Base-by-base conservation (phyloP, 768 basidiomycete genomes). In the Pleurotus platypus region DNA sequence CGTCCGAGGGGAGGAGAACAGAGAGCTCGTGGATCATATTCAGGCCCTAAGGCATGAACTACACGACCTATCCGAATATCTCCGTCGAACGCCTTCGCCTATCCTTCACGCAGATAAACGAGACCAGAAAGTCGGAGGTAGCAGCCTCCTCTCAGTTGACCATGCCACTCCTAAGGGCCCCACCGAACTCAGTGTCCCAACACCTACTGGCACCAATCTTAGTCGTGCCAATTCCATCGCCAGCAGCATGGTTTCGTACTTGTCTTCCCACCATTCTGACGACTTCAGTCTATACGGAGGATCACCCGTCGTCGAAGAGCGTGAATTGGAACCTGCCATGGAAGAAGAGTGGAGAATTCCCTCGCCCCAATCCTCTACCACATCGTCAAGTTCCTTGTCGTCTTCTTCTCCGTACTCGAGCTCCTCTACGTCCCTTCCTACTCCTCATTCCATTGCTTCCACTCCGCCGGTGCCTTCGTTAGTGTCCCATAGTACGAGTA, bases 231-330 rank as follows among this genome's bases (percentile, higher is more conserved):
- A 77, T 46, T 67, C 71, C 7, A 67, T 72, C n/a, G 74, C 72
- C 13, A 77, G 74, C 61, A 76, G 75, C 56, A 63, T 75, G 24
- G 62, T 64, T 0, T 80, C 77, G 0, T 81, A 73, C 62, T 57
- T 81, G 35, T 80, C 80, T 1, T 81, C 80, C 1, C 87, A 89
- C 59, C 86, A 92, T 60, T 92, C 91, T 0, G 90, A 93, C 56
- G 90, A 90, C 61, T 71, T 75, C 39, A 48, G 55, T 70, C 72
- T 72, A 58, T 42, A 58, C 48, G 24, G 53, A 53, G 24, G 53
- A 53, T 20, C 51, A 2, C 51, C 51, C 22, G 13, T 9, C 13
- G 8, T 27, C 12, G 51, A 54, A 20, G 51, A 54, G 38, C 39
- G 18, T 9, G 51, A 54, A 22, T n/a, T 54, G n/a, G 51, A 53